Conservation (phyloP, 2,329 filamentous ascomycete species). For the Ilyonectria destructans region DNA sequence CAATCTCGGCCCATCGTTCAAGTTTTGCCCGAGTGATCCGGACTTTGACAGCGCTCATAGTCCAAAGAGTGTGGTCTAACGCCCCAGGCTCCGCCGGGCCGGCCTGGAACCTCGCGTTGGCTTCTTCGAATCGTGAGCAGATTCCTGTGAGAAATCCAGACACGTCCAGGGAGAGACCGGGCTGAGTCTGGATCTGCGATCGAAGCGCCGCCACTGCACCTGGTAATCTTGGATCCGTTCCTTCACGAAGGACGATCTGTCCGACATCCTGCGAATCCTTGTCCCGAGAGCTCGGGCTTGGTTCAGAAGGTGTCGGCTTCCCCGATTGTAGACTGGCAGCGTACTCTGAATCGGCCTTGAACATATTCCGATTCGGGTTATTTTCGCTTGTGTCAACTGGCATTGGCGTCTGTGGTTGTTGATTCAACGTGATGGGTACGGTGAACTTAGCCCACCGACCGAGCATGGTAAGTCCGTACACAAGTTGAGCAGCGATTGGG, state of each 20-base stretch:
- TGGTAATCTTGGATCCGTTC: slow-evolving; percentile 58
- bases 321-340: slow-evolving; percentile 31
- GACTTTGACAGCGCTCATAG: slow-evolving; percentile 64
- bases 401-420: slow-evolving; percentile 44
- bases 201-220: slow-evolving; percentile 60
- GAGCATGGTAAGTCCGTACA: slow-evolving; percentile 67
- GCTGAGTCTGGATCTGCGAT: slow-evolving; percentile 60
- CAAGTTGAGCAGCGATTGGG: slow-evolving; percentile 61
- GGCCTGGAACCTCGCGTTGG: slow-evolving; percentile 56
- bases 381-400: slow-evolving; percentile 44
- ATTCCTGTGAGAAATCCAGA: slow-evolving; percentile 60
- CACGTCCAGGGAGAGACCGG: slow-evolving; percentile 63
- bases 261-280: slow-evolving; percentile 32
- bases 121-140: slow-evolving; percentile 61
- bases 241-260: slow-evolving; percentile 47
- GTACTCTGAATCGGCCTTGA: slow-evolving; percentile 46
- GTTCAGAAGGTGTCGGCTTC: slow-evolving; percentile 18
- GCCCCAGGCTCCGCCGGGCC: slow-evolving; percentile 51
- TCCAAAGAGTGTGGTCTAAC: slow-evolving; percentile 65
- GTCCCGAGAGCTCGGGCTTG: slow-evolving; percentile 34
- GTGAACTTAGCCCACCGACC: slow-evolving; percentile 67
- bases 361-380: slow-evolving; percentile 37
- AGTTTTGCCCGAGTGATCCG: slow-evolving; percentile 64
- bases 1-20: slow-evolving; percentile 64
- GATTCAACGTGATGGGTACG: slow-evolving; percentile 54